Base-by-base conservation (phyloP, 225 moss, liverwort and hornwort species). In the Marchantia polymorpha region DNA sequence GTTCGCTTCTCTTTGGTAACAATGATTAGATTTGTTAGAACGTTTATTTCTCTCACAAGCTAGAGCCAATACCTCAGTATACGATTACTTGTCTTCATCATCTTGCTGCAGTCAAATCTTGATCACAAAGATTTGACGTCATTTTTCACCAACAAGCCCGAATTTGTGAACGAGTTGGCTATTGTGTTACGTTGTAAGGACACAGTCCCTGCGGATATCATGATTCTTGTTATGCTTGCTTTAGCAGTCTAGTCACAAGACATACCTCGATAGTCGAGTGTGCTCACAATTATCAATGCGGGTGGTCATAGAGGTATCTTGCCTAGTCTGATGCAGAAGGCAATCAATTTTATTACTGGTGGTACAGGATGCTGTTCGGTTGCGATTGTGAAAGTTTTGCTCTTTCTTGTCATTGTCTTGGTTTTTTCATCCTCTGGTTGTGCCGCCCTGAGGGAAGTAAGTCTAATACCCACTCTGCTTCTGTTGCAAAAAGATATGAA, bases 281-380 rank as follows among this genome's bases (percentile, higher is more conserved):
- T 99, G 73, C 84, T 99, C 30, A 99, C 78, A 71, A 95, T 99
- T 49, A 94, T 99, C 26, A 99, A 95, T 85, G 97, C 95, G 30
- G 94, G 97, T 89, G 97, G 97, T 72, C 94, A 99, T 69, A 86
- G 97, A 81, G 97, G 95, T 61, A 95, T 99, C 82, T 76, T 99
- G 53, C 97, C 97, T 20, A 95, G 95, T 87, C 92, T 99, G 10
- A 93, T 93, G 92, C 97, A 99, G 77, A 95, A 90, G 87, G 94
- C 90, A 48, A 88, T 99, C 56, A 91, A 89, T 39, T 88, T 92
- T 48, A 80, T 93, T 15, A 93, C 85, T 6, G 89, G 91, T 78
- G 92, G 94, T 77, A 85, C 89, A 10, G 54, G 76, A 31, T 86
- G 88, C 75, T 93, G 91, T 73, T 91, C 96, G 12, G 88, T 93